phyloP scores from a whole-genome alignment of 352 stramenopile genomes.

The Plasmopara viticola region DNA sequence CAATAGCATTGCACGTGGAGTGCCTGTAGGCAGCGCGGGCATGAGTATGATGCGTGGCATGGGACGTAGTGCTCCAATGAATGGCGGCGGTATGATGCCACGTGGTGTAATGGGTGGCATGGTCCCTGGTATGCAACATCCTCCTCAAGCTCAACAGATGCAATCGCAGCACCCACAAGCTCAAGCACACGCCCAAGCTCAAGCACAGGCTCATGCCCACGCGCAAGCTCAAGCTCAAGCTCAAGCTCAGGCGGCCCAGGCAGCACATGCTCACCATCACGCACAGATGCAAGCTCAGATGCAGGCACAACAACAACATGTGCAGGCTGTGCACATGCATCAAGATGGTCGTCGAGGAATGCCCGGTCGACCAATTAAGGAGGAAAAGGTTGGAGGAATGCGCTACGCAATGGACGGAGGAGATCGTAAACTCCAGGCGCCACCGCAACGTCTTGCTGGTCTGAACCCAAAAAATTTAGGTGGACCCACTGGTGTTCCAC shows the following conservation, averaged over 20 bases:
- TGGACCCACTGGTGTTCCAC: slow-evolving; percentile 35
- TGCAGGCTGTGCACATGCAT: slow-evolving; percentile 53
- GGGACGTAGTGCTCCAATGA: slow-evolving; percentile 46
- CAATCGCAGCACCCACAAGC: slow-evolving; percentile 49
- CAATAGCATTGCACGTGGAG: slow-evolving; percentile 38
- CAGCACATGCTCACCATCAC: slow-evolving; percentile 52
- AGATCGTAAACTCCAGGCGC: slow-evolving; percentile 50
- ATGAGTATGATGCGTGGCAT: slow-evolving; percentile 74
- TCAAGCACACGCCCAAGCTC: slow-evolving; percentile 50
- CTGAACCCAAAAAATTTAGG: slow-evolving; percentile 72
- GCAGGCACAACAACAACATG: slow-evolving; percentile 65
- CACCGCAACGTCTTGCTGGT: slow-evolving; percentile 51
- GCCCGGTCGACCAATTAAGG: slow-evolving; percentile 57
- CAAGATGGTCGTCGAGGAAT: slow-evolving; percentile 55
- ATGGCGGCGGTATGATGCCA: slow-evolving; percentile 56
- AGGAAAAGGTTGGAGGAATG: slow-evolving; percentile 52
- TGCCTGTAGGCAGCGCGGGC: slow-evolving; percentile 36
- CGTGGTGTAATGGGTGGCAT: slow-evolving; percentile 59
- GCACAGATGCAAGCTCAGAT: slow-evolving; percentile 50
- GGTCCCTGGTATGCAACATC: slow-evolving; percentile 63
- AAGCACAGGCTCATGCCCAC: slow-evolving; percentile 53
- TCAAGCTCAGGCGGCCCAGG: slow-evolving; percentile 37
- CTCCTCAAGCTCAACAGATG: slow-evolving; percentile 46
- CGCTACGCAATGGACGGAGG: slow-evolving; percentile 60
- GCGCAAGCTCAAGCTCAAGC: slow-evolving; percentile 55